phyloP scores from a whole-genome alignment of 2,329 filamentous ascomycete genomes.

The Fusarium sterilihyphosum region DNA sequence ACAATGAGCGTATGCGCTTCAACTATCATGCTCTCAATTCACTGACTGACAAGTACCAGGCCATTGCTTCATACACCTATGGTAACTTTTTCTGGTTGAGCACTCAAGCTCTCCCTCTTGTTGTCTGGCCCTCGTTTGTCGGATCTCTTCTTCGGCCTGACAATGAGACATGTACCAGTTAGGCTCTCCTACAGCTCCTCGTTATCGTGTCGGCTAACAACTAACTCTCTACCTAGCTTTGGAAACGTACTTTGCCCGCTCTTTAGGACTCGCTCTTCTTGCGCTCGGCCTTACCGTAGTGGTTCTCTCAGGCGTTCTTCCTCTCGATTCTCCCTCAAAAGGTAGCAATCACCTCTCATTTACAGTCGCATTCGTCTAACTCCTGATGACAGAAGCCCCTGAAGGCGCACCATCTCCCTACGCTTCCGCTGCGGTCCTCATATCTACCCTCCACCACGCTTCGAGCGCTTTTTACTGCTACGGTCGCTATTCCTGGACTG shows the following conservation, averaged over 20 bases:
- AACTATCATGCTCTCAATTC: neutral
- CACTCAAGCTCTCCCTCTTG: constrained; percentile 58
- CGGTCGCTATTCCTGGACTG: constrained; percentile 67
- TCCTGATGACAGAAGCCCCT: constrained; percentile 13
- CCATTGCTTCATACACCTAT: constrained; percentile 61
- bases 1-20: constrained; percentile 34
- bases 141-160: constrained; percentile 54
- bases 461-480: constrained; percentile 74
- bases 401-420: constrained; percentile 65
- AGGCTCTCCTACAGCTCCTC: neutral
- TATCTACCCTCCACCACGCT: constrained; percentile 75
- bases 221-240: constrained; percentile 53
- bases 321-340: constrained; percentile 64
- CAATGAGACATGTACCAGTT: constrained; percentile 46
- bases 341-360: constrained; percentile 41
- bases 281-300: constrained; percentile 71
- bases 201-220: neutral
- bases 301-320: constrained; percentile 76
- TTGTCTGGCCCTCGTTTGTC: constrained; percentile 60
- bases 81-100: constrained; percentile 62
- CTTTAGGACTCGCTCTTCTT: constrained; percentile 74
- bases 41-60: constrained; percentile 47
- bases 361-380: neutral
- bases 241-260: constrained; percentile 79
- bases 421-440: constrained; percentile 71